Evolutionary conservation across 2,329 filamentous ascomycete species (phyloP).

Genomic region (Beauveria pseudobassiana): DNA sequence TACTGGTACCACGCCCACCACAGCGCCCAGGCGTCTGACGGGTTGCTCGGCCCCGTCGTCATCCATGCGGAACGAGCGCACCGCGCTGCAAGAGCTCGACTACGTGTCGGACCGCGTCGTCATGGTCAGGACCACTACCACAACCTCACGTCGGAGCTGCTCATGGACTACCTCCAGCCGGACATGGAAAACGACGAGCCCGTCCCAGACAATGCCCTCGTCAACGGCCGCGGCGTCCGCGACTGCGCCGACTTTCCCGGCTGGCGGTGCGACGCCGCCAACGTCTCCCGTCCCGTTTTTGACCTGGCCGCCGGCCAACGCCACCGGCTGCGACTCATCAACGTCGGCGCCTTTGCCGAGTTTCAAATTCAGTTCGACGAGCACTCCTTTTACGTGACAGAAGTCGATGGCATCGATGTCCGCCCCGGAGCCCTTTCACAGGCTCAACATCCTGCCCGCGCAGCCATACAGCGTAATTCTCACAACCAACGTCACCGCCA

Average conservation of each 20-base stretch:
- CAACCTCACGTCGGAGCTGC: conserved; percentile 40
- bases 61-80: conserved; percentile 46
- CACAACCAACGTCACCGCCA: conserved; percentile 47
- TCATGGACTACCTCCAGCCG: conserved; percentile 47
- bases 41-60: conserved; percentile 58
- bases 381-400: conserved; percentile 56
- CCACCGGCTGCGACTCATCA: conserved; percentile 62
- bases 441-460: conserved; percentile 60
- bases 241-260: conserved; percentile 26
- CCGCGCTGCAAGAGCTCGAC: conserved; percentile 18
- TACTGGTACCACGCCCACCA: conserved; percentile 61
- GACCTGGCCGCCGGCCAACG: conserved; percentile 44
- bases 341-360: conserved; percentile 63
- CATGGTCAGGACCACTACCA: conserved; percentile 70
- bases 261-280: conserved; percentile 37
- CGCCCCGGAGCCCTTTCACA: conserved; percentile 49
- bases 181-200: conserved; percentile 55
- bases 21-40: conserved; percentile 58
- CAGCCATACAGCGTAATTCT: conserved; percentile 65
- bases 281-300: conserved; percentile 29
- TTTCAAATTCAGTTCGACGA: conserved; percentile 66
- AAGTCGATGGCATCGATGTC: conserved; percentile 63
- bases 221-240: conserved; percentile 46
- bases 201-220: conserved; percentile 55
- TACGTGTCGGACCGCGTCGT: conserved; percentile 48